Evolutionary conservation across 805 yeast genomes (phyloP).

Genomic region (Clavispora fructus): DNA sequence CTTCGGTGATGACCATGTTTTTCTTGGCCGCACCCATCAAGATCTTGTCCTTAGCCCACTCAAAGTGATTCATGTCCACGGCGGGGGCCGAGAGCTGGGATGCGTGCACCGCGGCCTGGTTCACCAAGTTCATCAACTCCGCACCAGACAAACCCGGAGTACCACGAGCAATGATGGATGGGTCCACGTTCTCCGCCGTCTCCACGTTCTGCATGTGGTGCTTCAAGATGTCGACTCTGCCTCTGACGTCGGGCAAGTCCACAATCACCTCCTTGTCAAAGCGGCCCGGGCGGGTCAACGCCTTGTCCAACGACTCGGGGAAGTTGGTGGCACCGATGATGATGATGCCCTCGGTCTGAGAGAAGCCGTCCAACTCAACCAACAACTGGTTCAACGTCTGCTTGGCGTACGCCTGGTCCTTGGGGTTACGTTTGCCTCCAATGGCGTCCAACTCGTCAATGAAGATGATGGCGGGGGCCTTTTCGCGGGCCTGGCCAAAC

Average conservation of each 20-base stretch:
- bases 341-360: constrained; percentile 88
- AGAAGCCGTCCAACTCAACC: constrained; percentile 93
- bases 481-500: constrained; percentile 86
- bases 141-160: constrained; percentile 99
- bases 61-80: constrained; percentile 87
- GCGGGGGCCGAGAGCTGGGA: constrained; percentile 87
- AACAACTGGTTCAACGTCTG: constrained; percentile 94
- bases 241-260: constrained; percentile 96
- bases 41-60: constrained; percentile 99
- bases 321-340: constrained; percentile 98
- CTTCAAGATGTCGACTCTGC: constrained; percentile 85
- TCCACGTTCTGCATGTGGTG: constrained; percentile 93
- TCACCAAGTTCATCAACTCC: constrained; percentile 88
- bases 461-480: constrained; percentile 94
- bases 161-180: constrained; percentile 88
- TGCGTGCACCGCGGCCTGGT: constrained; percentile 97
- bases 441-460: constrained; percentile 98
- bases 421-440: constrained; percentile 96
- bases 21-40: constrained; percentile 97
- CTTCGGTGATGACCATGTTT: constrained; percentile 97
- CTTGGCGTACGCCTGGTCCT: constrained; percentile 96
- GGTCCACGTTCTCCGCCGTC: constrained; percentile 77
- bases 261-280: constrained; percentile 95
- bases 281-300: constrained; percentile 96
- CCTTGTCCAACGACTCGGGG: constrained; percentile 95